Conservation (phyloP, 2,329 filamentous ascomycete species). For the Stemphylium lycopersici region DNA sequence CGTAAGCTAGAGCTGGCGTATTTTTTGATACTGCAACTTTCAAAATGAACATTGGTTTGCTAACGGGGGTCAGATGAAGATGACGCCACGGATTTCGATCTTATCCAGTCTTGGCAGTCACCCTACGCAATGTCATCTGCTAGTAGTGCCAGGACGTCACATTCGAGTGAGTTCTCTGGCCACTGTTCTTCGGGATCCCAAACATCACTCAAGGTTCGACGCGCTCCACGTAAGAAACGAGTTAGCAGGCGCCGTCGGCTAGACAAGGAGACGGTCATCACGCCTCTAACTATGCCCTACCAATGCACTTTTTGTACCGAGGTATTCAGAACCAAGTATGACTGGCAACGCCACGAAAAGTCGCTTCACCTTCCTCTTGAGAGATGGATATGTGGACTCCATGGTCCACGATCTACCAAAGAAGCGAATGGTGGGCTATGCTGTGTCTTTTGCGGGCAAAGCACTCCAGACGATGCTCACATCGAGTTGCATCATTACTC, state of each 20-base stretch:
- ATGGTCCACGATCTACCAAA: slow-evolving; percentile 17
- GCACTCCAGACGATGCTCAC: slow-evolving; percentile 19
- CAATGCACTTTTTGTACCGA: slow-evolving; percentile 43
- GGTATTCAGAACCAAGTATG: slow-evolving; percentile 38
- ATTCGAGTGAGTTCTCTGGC: slow-evolving; percentile 29
- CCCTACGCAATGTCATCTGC: slow-evolving; percentile 25
- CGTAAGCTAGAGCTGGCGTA: neutral
- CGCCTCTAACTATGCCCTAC: slow-evolving; percentile 23
- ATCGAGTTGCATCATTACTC: slow-evolving; percentile 29
- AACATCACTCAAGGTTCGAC: slow-evolving; percentile 18
- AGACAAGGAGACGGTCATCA: slow-evolving; percentile 10
- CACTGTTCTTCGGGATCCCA: slow-evolving; percentile 25
- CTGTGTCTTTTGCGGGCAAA: slow-evolving; percentile 31
- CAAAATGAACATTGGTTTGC: neutral
- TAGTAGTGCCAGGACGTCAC: slow-evolving; percentile 33
- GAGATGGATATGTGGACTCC: slow-evolving; percentile 32
- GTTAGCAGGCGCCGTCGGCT: slow-evolving; percentile 14
- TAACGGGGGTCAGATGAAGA: neutral
- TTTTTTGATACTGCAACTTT: too few species aligned
- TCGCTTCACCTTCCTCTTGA: slow-evolving; percentile 37
- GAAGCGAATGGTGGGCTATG: slow-evolving; percentile 19
- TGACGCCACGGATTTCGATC: neutral
- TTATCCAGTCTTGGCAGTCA: slow-evolving; percentile 18
- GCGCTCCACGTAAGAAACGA: slow-evolving; percentile 19
- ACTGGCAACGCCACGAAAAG: slow-evolving; percentile 41